Conservation (phyloP, 257 asterid genomes). For the Solanum verrucosum region DNA sequence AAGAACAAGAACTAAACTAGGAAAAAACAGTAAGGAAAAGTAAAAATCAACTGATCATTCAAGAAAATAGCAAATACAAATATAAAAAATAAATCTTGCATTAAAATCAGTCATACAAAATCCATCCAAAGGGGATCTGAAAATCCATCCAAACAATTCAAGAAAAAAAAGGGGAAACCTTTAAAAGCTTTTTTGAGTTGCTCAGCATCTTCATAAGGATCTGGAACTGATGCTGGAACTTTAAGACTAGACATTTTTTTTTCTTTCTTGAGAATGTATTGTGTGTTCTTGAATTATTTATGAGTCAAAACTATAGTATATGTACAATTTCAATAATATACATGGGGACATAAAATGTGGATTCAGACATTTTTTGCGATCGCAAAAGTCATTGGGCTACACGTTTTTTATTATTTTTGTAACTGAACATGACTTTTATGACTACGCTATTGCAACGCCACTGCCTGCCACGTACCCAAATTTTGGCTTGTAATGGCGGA, state of each 20-base stretch:
- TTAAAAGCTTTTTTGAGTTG: constrained; percentile 71
- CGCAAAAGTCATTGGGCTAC: neutral
- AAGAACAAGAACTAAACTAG: neutral
- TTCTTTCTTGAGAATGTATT: neutral
- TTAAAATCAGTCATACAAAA: neutral
- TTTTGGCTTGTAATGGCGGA: neutral
- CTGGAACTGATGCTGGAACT: constrained; percentile 60
- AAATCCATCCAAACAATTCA: neutral
- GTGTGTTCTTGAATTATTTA: neutral
- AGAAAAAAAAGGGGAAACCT: constrained; percentile 23
- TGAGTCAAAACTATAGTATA: neutral
- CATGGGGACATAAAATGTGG: neutral
- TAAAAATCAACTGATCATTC: neutral
- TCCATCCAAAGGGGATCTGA: neutral
- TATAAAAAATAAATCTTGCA: neutral
- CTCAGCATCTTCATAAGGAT: constrained; percentile 58
- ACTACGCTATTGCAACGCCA: neutral
- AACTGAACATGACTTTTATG: neutral
- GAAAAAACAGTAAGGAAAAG: neutral
- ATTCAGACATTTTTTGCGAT: neutral
- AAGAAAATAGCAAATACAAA: neutral
- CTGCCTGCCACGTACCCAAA: neutral
- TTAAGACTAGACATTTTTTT: constrained; percentile 57
- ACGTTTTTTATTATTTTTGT: neutral
- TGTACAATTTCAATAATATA: neutral